These are phyloP conservation scores for Fusarium temperatum DNA, from an alignment of 2,329 filamentous ascomycete genomes.

Conservation along the genomic window DNA sequence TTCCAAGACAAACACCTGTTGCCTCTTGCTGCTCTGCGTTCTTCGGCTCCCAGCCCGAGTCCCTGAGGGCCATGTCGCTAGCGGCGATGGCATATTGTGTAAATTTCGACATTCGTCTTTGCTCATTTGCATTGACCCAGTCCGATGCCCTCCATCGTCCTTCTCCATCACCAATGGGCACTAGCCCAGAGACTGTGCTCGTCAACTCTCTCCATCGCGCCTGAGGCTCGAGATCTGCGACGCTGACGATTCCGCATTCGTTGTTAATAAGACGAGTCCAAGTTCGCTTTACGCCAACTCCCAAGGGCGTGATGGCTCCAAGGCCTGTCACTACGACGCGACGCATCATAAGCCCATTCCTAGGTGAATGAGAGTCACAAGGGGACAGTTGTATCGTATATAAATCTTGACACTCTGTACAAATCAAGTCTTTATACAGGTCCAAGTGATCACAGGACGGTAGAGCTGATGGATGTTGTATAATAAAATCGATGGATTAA, in stretches of 20 bases:
- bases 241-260: slow-evolving; percentile 81
- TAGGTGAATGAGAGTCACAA: neutral
- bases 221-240: slow-evolving; percentile 66
- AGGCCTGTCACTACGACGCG: slow-evolving; percentile 87
- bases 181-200: slow-evolving; percentile 84
- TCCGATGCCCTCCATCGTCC: slow-evolving; percentile 62
- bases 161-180: slow-evolving; percentile 63
- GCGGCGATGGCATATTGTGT: slow-evolving; percentile 92
- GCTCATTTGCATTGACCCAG: slow-evolving; percentile 63
- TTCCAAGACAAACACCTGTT: slow-evolving; percentile 92
- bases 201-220: slow-evolving; percentile 75
- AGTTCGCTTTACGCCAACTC: slow-evolving; percentile 78
- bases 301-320: slow-evolving; percentile 84
- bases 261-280: slow-evolving; percentile 85
- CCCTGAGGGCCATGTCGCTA: slow-evolving; percentile 82
- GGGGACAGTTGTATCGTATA: neutral
- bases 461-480: neutral
- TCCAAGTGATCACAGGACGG: neutral
- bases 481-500: slow-evolving; percentile 1
- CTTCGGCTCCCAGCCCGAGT: slow-evolving; percentile 79
- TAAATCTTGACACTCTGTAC: neutral
- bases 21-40: slow-evolving; percentile 71
- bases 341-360: slow-evolving; percentile 63
- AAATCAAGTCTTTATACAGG: neutral
- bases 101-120: slow-evolving; percentile 88